Conservation (phyloP, 2,329 filamentous ascomycete genomes). For the Cryphonectria parasitica region DNA sequence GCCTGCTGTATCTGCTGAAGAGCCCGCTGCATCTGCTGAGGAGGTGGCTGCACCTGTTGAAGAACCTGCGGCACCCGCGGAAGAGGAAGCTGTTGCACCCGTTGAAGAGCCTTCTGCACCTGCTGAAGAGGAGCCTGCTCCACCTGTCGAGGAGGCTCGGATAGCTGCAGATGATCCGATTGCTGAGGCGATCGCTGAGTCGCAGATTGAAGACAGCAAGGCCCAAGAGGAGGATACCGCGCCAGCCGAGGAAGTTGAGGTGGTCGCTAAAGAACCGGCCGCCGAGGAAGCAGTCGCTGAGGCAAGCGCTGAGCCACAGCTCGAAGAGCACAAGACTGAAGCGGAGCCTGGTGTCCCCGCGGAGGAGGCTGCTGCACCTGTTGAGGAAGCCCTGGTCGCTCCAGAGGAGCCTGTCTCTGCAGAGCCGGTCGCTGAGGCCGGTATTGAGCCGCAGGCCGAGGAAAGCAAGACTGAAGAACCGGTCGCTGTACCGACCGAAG, state of each 20-base stretch:
- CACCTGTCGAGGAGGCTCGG: no score
- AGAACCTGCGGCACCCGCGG: no score
- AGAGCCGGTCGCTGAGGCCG: slow-evolving; percentile 2
- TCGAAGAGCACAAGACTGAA: slow-evolving; percentile 17
- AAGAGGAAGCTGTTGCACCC: no score
- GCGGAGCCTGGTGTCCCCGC: neutral
- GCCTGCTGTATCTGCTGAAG: no score
- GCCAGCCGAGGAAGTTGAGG: neutral
- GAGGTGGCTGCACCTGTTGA: no score
- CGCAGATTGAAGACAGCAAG: slow-evolving; percentile 17
- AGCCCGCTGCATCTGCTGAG: no score
- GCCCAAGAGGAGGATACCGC: slow-evolving; percentile 1
- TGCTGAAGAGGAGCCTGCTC: no score
- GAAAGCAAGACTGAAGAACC: neutral
- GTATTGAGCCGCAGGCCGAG: neutral
- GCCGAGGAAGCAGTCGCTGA: slow-evolving; percentile 9
- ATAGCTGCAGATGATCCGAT: slow-evolving; percentile 7
- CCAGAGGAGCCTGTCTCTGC: slow-evolving; percentile 15
- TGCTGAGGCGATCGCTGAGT: slow-evolving; percentile 8
- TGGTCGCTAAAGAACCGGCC: slow-evolving; percentile 13
- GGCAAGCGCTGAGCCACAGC: neutral
- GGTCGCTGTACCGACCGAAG: neutral
- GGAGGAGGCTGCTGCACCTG: slow-evolving; percentile 1
- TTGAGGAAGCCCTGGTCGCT: slow-evolving; percentile 10
- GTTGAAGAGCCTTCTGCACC: no score